Evolutionary conservation across 306 rosid genomes (phyloP), one percentile per base, ranked within the genome.

Genomic region (Pueraria montana): DNA sequence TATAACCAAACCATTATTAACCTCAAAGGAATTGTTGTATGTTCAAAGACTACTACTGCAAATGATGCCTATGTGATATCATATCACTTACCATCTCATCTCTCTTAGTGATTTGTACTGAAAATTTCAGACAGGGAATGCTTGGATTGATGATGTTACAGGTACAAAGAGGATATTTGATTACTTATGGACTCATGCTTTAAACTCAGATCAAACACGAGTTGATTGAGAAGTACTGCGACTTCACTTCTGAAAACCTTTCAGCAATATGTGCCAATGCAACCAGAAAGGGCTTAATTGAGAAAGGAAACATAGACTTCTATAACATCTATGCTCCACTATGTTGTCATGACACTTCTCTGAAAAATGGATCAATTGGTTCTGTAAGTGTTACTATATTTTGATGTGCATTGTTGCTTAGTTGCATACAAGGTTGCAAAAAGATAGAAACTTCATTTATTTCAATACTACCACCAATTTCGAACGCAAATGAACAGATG

Each of bases 11-110:
- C 79, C n/a, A n/a, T n/a, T 11, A 84, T 90, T 53, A 89, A 90
- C 76, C 90, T 92, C 81, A 86, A 83, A 84, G 93, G 92, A 40
- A 86, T 90, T 66, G 87, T 88, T 18, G 91, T 89, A 86, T 11
- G 82, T 78, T 62, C 79, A 34, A 61, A 46, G 13, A 59, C 46
- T 27, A 21, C 27, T 16, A 1, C 23, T 46, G 5, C 18, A 59
- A 75, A 21, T 75, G 13, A 48, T 30, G 14, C 8, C 3, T 36
- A 3, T 23, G 5, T 59, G 6, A 9, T 61, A 36, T n/a, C 49
- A 23, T 6, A 46, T 2, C 4, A 66, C 45, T 58, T 46, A n/a
- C 27, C 49, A 16, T 56, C 13, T 55, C 12, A 52, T 79, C 52
- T 18, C 92, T n/a, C n/a, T n/a, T n/a, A n/a, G n/a, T n/a, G n/a